Base-by-base conservation (phyloP, 2,329 filamentous ascomycete genomes). In the Diaporthe aspalathi region DNA sequence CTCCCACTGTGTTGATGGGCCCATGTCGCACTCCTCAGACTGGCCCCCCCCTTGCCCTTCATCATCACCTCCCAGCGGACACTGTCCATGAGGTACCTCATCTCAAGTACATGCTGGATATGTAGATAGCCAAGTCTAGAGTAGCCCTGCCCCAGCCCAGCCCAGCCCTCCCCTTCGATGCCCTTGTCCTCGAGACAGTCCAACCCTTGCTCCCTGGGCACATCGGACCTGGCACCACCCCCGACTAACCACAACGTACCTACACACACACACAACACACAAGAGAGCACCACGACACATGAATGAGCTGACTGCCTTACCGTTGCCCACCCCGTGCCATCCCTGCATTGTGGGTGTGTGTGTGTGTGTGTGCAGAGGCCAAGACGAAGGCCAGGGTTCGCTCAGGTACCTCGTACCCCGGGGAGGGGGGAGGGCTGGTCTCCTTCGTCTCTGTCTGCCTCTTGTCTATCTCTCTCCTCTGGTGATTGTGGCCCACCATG, bases 291-390 rank as follows among this genome's bases (percentile, higher is more conserved):
- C 5, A 29, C 40, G 32, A 6, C 40, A 43, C 60, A 67, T 22
- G 32, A 17, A n/a, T 8, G 32, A 57, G 14, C 22, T 57, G 35
- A 70, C 60, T 72, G 70, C 70, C 67, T 70, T 67, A 50, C 70
- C 60, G 38, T 53, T 67, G 67, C 67, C 70, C 43, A 67, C 32
- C 67, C 60, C 24, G 11, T 62, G 57, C 60, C 24, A 47, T 52
- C 54, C 67, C 29, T 57, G 29, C 40, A 24, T 4, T n/a, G n/a
- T n/a, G n/a, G n/a, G 40, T 11, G 9, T 49, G 29, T 22, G 16
- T 2, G n/a, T 57, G 29, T 29, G 20, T 3, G n/a, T 11, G 6
- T 35, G 29, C 29, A 35, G 38, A 60, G 27, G 8, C 17, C 56
- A 45, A 45, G 22, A n/a, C 22, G 7, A 22, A 60, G 35, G 38